Base-by-base conservation (phyloP, 2,329 filamentous ascomycete genomes). In the Helicocarpus griseus region DNA sequence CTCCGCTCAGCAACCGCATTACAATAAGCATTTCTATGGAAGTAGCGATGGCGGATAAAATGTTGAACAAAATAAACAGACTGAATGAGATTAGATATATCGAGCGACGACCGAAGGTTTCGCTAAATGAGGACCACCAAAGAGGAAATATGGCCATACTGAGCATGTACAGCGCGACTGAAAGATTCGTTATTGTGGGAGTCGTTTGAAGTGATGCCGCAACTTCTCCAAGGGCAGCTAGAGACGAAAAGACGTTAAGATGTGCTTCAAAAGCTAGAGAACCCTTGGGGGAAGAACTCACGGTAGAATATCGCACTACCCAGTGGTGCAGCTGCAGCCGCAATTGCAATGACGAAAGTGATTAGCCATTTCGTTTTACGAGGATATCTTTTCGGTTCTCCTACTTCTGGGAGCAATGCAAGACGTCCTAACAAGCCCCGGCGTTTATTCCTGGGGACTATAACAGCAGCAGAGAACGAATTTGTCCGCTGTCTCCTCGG, bases 81-180 rank as follows among this genome's bases (percentile, higher is more conserved):
- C 75, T 64, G 65, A 93, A 93, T 0, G 86, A 89, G 31, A 79
- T 69, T 29, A 94, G 69, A 64, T 91, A 93, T 58, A 94, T 85
- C n/a, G 81, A 83, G 21, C 88, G 80, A 38, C 88, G 80, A 11
- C 88, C 88, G 1, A 76, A 63, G 3, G 69, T 69, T 59, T 93
- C 88, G 7, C 85, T 88, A 61, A 93, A 89, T 1, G 83, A 84
- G 1, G 85, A 88, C 86, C 86, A 93, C 87, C 87, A 93, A 0
- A 94, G 74, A 0, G 88, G 88, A 58, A 89, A 91, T 41, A 93
- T 87, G 51, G 82, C 80, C 86, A 93, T 88, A 59, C 79, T 74
- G 4, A 93, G 74, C 86, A 93, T 89, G 65, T 90, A 93, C 52
- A 91, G 68, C 0, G 87, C 85, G 0, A 93, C 79, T 0, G 84